Base-by-base conservation (phyloP, 2,329 filamentous ascomycete genomes). In the Pyrenophora tritici-repentis region DNA sequence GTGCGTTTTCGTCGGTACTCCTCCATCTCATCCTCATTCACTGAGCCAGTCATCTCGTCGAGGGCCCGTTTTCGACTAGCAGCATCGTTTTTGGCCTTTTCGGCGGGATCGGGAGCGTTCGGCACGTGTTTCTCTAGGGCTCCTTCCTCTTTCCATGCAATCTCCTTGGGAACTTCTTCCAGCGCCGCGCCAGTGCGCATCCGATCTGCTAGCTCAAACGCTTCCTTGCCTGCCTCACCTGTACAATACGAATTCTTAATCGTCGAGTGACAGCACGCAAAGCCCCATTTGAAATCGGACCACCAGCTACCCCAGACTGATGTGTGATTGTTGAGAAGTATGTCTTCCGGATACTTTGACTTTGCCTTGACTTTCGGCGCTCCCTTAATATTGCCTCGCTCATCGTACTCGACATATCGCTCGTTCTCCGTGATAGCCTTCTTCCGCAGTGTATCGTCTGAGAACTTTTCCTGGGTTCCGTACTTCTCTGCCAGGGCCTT, bases 231-330 rank as follows among this genome's bases (percentile, higher is more conserved):
- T 51, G 89, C 90, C 54, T 94, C 90, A 20, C 94, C 94, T 0
- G 93, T 97, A 73, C 94, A 99, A 68, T 97, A 99, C 67, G 91
- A 96, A 75, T 99, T 97, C 76, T 96, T 97, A 56, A 96, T 84
- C 17, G 86, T 87, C 0, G 91, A 96, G 72, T 95, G 91, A 78
- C 94, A 99, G 74, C 94, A 99, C 17, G 89, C 84, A 74, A 96
- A 99, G 1, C 94, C 94, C 94, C 94, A 99, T 74, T 88, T 84
- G 76, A 97, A 97, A 68, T 90, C 86, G 45, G 86, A 84, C 94
- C 94, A 99, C 94, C 94, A 99, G 67, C 91, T 96, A 41, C 94
- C 94, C 90, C 91, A 99, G 3, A 96, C 87, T 0, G 88, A 87
- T 3, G 85, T 91, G 75, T 99, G 94, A 68, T 99, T 99, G 78